These are phyloP conservation scores for Pseudopyricularia cyperi DNA, from an alignment of 2,329 filamentous ascomycete genomes.

Conservation along the genomic window DNA sequence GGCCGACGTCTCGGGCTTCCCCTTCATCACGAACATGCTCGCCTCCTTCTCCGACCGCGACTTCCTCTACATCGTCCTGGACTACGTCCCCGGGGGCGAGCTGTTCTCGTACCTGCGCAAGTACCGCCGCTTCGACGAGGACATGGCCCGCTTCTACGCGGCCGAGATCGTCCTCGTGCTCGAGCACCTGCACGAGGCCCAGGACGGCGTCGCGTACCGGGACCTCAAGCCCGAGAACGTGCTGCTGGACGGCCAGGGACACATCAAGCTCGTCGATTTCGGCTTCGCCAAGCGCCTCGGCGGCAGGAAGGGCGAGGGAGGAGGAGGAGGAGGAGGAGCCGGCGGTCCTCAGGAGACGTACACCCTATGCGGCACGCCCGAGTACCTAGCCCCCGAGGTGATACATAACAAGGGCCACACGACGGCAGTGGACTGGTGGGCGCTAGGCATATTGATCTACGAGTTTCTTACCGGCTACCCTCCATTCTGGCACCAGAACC, in stretches of 20 bases:
- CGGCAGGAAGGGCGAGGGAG: constrained; percentile 18
- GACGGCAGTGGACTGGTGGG: constrained; percentile 78
- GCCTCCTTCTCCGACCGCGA: constrained; percentile 71
- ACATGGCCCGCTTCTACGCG: constrained; percentile 67
- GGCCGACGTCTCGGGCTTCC: constrained; percentile 63
- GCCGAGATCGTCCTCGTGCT: constrained; percentile 74
- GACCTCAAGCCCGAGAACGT: constrained; percentile 78
- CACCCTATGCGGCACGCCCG: constrained; percentile 71
- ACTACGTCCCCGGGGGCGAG: constrained; percentile 74
- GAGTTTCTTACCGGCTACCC: constrained; percentile 78
- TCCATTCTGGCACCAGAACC: constrained; percentile 78
- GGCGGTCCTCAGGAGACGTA: constrained; percentile 53
- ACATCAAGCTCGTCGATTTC: constrained; percentile 76
- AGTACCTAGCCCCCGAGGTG: constrained; percentile 75
- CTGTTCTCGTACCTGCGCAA: constrained; percentile 73
- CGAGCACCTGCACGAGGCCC: constrained; percentile 66
- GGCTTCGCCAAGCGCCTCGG: constrained; percentile 73
- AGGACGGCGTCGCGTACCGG: constrained; percentile 66
- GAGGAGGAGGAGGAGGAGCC: constrained; percentile 8
- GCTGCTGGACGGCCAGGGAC: constrained; percentile 61
- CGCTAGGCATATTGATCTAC: constrained; percentile 70
- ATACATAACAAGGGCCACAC: constrained; percentile 71
- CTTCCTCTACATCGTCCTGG: constrained; percentile 70
- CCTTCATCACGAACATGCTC: constrained; percentile 69
- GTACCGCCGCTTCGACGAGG: constrained; percentile 66